Conservation (phyloP, 1,284 basidiomycete species). For the Puccinia novopanici region DNA sequence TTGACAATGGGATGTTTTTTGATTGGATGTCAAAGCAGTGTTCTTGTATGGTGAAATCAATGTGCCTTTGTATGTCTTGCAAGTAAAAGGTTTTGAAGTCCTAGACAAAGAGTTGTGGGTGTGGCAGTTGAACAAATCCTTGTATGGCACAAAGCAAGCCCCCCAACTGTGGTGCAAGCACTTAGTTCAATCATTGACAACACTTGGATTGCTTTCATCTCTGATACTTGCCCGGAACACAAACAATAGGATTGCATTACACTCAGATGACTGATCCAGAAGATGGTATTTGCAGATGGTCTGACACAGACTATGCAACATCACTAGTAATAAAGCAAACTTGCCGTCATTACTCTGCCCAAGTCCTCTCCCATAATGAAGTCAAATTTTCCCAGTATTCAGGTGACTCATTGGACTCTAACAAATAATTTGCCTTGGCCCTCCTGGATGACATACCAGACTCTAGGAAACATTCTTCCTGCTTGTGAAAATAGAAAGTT, state of each 20-base stretch:
- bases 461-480: slow-evolving; percentile 7
- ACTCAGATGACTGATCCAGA: no score
- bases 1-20: background rate
- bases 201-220: no score
- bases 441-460: background rate
- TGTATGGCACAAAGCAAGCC: slow-evolving; percentile 8
- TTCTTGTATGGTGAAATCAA: slow-evolving; percentile 29
- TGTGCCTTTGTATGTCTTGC: slow-evolving; percentile 2
- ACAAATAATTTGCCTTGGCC: slow-evolving; percentile 26
- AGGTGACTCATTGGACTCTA: slow-evolving; percentile 26
- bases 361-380: slow-evolving; percentile 1
- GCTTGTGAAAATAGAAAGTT: background rate
- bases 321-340: no score
- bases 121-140: no score
- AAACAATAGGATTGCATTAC: no score
- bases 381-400: background rate
- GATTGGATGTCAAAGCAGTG: slow-evolving; percentile 15
- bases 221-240: no score
- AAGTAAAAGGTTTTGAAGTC: slow-evolving; percentile 1
- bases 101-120: background rate
- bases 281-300: no score
- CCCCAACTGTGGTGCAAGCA: slow-evolving; percentile 16
- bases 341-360: background rate
- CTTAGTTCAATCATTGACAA: background rate
- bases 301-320: no score